Percentiles rank a stretch among this genome's conserved stretches.
phyloP scores from a whole-genome alignment of 139 green algal species.

The Pleodorina starrii region DNA sequence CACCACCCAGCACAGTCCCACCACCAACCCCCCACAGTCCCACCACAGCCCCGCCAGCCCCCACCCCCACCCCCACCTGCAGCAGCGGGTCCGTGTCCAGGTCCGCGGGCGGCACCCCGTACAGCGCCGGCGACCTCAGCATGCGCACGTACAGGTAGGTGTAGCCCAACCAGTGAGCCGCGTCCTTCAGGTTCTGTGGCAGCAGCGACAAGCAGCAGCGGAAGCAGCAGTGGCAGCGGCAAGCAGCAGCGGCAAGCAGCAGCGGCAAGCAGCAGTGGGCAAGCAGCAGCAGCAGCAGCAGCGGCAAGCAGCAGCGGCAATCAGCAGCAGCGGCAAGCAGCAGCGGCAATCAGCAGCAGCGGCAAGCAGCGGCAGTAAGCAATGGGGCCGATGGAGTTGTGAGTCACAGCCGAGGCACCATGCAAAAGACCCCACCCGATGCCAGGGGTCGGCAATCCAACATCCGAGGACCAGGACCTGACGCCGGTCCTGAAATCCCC shows the following conservation, averaged over 20 bases:
- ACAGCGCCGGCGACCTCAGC: slow-evolving; percentile 93
- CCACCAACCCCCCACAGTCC: not conserved
- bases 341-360: no score
- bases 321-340: no score
- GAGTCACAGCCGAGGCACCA: no score
- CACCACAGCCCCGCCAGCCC: not conserved
- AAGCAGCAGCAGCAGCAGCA: no score
- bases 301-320: no score
- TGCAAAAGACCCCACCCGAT: no score
- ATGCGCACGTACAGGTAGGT: slow-evolving; percentile 98
- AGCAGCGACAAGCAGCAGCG: not conserved
- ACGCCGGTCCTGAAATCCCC: no score
- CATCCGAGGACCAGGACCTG: no score
- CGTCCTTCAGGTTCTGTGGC: slow-evolving; percentile 84
- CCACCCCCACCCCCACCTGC: slow-evolving; percentile 46
- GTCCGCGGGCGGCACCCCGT: slow-evolving; percentile 83
- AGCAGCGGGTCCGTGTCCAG: slow-evolving; percentile 90
- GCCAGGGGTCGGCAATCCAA: no score
- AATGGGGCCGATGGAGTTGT: no score
- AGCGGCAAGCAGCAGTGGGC: no score
- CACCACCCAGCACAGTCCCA: not conserved
- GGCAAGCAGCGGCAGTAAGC: no score
- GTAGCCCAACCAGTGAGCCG: slow-evolving; percentile 92
- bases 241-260: not conserved
- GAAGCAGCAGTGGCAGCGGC: not conserved